Evolutionary conservation across 495 filamentous ascomycete species (phyloP).

Genomic region (Penicillium ucsense): DNA sequence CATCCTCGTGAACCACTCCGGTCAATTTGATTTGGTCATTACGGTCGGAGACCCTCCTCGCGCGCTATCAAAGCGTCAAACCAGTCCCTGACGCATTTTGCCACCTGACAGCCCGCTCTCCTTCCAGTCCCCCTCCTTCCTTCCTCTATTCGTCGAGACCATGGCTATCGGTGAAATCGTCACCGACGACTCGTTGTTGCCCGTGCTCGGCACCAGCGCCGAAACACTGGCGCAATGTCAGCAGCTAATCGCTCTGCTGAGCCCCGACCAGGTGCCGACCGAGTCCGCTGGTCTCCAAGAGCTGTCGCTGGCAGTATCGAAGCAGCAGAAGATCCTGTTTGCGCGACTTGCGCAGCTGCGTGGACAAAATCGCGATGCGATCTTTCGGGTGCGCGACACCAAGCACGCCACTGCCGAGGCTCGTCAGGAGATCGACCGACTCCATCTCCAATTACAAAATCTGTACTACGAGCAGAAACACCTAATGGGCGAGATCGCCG

Average conservation of each 20-base stretch:
- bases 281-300: conserved; percentile 32
- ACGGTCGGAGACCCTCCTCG: too few species aligned
- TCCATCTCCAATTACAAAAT: conserved; percentile 91
- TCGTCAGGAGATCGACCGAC: conserved; percentile 78
- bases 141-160: neutral
- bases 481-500: conserved; percentile 78
- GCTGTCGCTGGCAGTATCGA: conserved; percentile 52
- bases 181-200: conserved; percentile 56
- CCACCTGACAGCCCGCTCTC: neutral
- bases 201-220: conserved; percentile 61
- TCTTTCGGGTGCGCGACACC: conserved; percentile 72
- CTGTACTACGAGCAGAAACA: conserved; percentile 93
- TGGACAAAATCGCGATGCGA: conserved; percentile 69
- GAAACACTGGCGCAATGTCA: conserved; percentile 65
- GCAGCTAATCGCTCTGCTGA: conserved; percentile 53
- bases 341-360: conserved; percentile 74
- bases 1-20: too few species aligned
- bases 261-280: conserved; percentile 33
- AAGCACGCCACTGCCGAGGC: conserved; percentile 80
- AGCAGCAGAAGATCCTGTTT: conserved; percentile 70
- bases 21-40: too few species aligned
- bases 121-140: neutral
- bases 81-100: too few species aligned
- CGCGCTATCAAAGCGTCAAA: too few species aligned
- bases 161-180: conserved; percentile 54